Evolutionary conservation across 176 grass and related monocot genomes (phyloP), one percentile per base, ranked within the genome.

Genomic region (Miscanthus lutarioriparius): DNA sequence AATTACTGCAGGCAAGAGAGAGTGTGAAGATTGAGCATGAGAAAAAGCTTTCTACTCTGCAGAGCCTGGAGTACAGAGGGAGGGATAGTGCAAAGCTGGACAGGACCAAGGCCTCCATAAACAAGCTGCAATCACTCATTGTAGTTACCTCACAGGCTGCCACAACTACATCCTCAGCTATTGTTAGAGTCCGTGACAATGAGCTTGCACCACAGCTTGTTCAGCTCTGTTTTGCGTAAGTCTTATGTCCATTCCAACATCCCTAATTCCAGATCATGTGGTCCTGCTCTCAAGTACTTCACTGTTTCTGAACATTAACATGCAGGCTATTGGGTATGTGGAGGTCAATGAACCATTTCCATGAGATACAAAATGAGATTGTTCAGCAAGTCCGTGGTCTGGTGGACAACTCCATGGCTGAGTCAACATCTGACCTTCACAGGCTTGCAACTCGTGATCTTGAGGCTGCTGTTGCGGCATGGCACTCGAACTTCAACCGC

Each of bases 131-230:
- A 77, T 99, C 97, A 1, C 71, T 99, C 62, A 99, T 99, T 22
- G 75, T 96, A 14, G 97, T 99, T 49, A 94, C 89, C 39, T 99
- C 97, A 5, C 91, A 99, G 77, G 97, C 97, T 65, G 97, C 92
- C 72, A 96, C 93, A 10, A 92, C 97, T 22, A 99, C 97, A 53
- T 99, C 97, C 79, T 94, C 91, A 19, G 93, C 97, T 56, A 99
- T 99, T 54, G 86, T 88, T 44, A 91, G 84, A 84, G 97, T 99
- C 70, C 91, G 97, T 16, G 97, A 99, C 68, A 89, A 92, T 82
- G 97, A 99, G 78, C 93, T 99, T 82, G 97, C 93, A 17, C 97
- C 97, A 27, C 97, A 99, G 78, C 93, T 99, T 89, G 97, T 99
- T 38, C 89, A 96, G 59, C 91, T 99, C 70, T 99, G 97, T 71